Evolutionary conservation across 1,284 basidiomycete species (phyloP).

Genomic region (Ganoderma meredithae): DNA sequence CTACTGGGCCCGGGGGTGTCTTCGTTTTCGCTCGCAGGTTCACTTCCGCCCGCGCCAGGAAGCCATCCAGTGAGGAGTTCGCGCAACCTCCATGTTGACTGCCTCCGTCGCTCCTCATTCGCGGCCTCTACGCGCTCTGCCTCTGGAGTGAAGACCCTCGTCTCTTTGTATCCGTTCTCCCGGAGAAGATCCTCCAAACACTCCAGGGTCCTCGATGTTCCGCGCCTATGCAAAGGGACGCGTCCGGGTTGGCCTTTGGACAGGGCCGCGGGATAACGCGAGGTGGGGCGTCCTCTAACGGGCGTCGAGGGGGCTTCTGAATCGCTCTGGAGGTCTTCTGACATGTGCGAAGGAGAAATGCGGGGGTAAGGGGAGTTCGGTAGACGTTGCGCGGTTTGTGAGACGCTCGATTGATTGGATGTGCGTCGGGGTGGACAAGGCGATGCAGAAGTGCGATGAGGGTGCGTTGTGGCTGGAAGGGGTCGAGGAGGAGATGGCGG

Average conservation of each 20-base stretch:
- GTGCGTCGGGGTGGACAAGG: not conserved
- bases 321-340: conserved; percentile 18
- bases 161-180: conserved; percentile 91
- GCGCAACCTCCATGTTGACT: conserved; percentile 32
- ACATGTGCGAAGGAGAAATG: conserved; percentile 1
- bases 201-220: conserved; percentile 81
- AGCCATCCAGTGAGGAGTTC: conserved; percentile 64
- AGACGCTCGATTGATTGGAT: conserved; percentile 17
- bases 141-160: conserved; percentile 86
- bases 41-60: conserved; percentile 32
- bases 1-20: conserved; percentile 13
- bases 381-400: conserved; percentile 12
- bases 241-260: conserved; percentile 49
- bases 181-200: conserved; percentile 82
- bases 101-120: conserved; percentile 38
- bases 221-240: conserved; percentile 75
- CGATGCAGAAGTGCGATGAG: conserved; percentile 6
- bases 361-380: conserved; percentile 10
- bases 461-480: conserved; percentile 7
- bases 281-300: conserved; percentile 38
- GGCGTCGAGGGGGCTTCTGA: conserved; percentile 37
- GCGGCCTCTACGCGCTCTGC: conserved; percentile 56
- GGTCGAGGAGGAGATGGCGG: conserved; percentile 12
- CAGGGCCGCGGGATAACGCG: conserved; percentile 63
- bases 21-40: conserved; percentile 25